Evolutionary conservation across 768 basidiomycete genomes (phyloP).

Genomic region (Pseudohyphozyma bogoriensis): DNA sequence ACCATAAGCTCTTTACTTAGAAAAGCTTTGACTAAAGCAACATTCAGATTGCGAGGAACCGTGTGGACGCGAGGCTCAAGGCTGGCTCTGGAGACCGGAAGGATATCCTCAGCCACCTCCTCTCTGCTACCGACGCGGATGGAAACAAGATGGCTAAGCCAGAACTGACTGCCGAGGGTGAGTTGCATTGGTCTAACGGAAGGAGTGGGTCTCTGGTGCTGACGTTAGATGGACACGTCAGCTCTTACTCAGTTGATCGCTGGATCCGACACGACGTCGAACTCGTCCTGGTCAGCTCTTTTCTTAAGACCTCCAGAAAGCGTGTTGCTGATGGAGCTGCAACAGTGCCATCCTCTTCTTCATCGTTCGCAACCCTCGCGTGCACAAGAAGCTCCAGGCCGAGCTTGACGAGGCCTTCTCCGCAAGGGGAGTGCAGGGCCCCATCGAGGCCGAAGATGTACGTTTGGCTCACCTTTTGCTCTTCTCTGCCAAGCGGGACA

Average conservation of each 20-base stretch:
- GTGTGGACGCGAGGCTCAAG: slow-evolving; percentile 61
- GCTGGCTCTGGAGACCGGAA: slow-evolving; percentile 53
- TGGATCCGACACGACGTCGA: slow-evolving; percentile 86
- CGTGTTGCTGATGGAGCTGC: no score
- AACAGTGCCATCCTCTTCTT: slow-evolving; percentile 79
- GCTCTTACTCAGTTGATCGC: slow-evolving; percentile 71
- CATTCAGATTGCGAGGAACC: slow-evolving; percentile 38
- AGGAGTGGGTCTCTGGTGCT: no score
- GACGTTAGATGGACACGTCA: no score
- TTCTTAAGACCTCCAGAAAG: no score
- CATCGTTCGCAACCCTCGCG: slow-evolving; percentile 56
- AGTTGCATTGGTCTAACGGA: no score
- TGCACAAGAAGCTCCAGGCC: slow-evolving; percentile 60
- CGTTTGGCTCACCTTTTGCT: slow-evolving; percentile 33
- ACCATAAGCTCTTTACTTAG: no score
- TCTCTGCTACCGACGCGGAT: slow-evolving; percentile 61
- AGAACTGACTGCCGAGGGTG: slow-evolving; percentile 71
- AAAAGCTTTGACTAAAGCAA: no score
- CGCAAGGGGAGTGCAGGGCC: slow-evolving; percentile 21
- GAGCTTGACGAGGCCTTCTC: slow-evolving; percentile 56
- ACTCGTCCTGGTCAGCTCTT: slow-evolving; percentile 89
- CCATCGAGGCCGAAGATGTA: slow-evolving; percentile 55
- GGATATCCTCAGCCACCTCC: slow-evolving; percentile 72
- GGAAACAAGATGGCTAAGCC: slow-evolving; percentile 69
- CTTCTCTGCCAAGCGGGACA: neutral